Percentiles rank a stretch among this genome's conserved stretches.
phyloP scores from a whole-genome alignment of 768 basidiomycete genomes.

The Calocera cornea region DNA sequence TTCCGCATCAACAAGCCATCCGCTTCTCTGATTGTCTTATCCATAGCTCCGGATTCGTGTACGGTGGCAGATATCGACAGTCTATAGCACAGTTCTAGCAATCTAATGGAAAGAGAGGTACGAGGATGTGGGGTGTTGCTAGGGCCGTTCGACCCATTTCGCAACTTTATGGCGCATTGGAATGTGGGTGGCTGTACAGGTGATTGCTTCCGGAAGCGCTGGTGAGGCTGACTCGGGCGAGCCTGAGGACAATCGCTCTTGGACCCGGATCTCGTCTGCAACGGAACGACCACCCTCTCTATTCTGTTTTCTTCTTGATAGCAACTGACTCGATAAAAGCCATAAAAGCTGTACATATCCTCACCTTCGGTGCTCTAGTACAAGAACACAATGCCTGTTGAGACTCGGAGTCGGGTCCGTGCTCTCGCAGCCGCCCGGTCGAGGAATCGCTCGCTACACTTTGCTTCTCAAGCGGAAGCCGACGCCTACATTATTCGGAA shows the following conservation, averaged over 20 bases:
- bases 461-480: not conserved
- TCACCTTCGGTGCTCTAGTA: too few species aligned
- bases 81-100: not conserved
- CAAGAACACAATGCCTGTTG: not conserved
- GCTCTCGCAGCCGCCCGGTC: not conserved
- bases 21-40: constrained; percentile 31
- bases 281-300: not conserved
- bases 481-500: not conserved
- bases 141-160: not conserved
- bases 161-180: constrained; percentile 1
- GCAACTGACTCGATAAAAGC: not conserved
- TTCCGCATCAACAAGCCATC: constrained; percentile 34
- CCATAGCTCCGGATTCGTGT: constrained; percentile 15
- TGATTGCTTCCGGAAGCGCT: not conserved
- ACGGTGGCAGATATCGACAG: not conserved
- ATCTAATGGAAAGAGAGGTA: not conserved
- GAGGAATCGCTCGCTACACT: not conserved
- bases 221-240: not conserved
- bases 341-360: not conserved
- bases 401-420: not conserved
- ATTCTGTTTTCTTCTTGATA: not conserved
- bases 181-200: not conserved
- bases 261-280: not conserved
- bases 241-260: not conserved
- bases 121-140: not conserved